Evolutionary conservation across 1,284 basidiomycete species (phyloP), one percentile per base, ranked within the genome.

Genomic region (Athelia psychrophila): DNA sequence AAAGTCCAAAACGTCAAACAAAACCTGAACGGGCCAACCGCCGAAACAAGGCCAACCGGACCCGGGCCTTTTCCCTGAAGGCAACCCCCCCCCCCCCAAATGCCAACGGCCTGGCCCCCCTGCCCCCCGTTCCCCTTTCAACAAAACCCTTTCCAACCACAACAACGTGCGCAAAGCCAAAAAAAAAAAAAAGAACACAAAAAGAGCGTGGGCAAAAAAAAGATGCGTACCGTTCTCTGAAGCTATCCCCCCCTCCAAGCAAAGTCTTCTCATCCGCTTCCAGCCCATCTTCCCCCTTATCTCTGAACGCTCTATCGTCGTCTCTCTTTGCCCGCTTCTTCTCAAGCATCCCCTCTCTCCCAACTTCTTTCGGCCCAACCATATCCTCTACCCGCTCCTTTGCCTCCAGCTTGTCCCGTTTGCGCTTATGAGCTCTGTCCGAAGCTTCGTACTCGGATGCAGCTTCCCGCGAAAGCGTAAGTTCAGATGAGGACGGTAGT

Each of bases 31-130:
- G 88, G 22, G 88, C 89, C 66, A 91, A 72, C 59, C 85, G 80
- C 67, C 87, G 84, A 64, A 92, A 88, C 87, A 89, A 90, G 51
- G 88, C 87, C 87, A 91, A 91, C 0, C 87, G 91, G 16, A 82
- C 84, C 67, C 81, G 84, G 59, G 91, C 89, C 60, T 86, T 90
- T 60, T 88, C 84, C 56, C 78, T 81, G 47, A 82, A 71, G 1
- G 76, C 78, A 33, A 64, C 73, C 0, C 74, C 74, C 48, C 84
- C 77, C 60, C 89, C 88, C 27, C 78, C 74, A 3, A 69, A 58
- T 5, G 64, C 73, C n/a, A 20, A 71, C 67, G 2, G 58, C 61
- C 52, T 77, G 78, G 30, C 85, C 84, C 19, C 79, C 77, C 51
- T 71, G 70, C 13, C 64, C 60, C 0, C 54, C 49, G 2, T 45